Base-by-base conservation (phyloP, 2,329 filamentous ascomycete species). In the Metarhizium brunneum region DNA sequence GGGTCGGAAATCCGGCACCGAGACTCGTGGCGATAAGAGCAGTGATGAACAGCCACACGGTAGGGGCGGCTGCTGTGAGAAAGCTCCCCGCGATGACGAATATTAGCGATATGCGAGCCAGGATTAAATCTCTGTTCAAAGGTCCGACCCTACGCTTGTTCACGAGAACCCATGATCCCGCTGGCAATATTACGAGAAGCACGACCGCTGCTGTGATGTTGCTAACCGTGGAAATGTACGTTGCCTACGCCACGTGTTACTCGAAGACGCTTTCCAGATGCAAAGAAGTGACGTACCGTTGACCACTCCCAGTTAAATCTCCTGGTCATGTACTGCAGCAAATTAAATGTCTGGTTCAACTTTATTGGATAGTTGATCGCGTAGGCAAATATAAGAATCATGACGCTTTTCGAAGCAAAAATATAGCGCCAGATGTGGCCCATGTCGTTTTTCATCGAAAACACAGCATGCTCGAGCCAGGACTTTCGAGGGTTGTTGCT, bases 261-360 rank as follows among this genome's bases (percentile, higher is more conserved):
- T 45, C 32, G 38, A 16, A 16, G 10, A 18, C 25, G 43, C 16
- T 13, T 35, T 11, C 6, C 10, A 10, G 18, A 13, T 4, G 45
- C 8, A 10, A 4, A 14, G 4, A 13, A n/a, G 32, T 6, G 38
- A 54, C 66, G 54, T 58, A 74, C 72, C 54, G 68, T 68, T 45
- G 70, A 72, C 74, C 76, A 77, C 7, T 71, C 72, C 71, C 79
- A 76, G 35, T 66, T 53, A 62, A 79, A 83, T 6, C 78, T 71
- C 50, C 74, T 76, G 1, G 75, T 76, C 54, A 77, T 70, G 61
- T 82, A 82, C 61, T 83, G 81, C 2, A 82, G 61, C 6, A 80
- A 57, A 25, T 70, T 69, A 29, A 68, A 64, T 0, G 67, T 45
- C 5, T 71, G 54, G 8, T 67, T 64, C 14, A 73, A 64, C 1